Percentiles rank a stretch among this genome's conserved stretches.
These are phyloP conservation scores for Naganishia antarctica DNA, from an alignment of 768 basidiomycete genomes.

Conservation along the genomic window DNA sequence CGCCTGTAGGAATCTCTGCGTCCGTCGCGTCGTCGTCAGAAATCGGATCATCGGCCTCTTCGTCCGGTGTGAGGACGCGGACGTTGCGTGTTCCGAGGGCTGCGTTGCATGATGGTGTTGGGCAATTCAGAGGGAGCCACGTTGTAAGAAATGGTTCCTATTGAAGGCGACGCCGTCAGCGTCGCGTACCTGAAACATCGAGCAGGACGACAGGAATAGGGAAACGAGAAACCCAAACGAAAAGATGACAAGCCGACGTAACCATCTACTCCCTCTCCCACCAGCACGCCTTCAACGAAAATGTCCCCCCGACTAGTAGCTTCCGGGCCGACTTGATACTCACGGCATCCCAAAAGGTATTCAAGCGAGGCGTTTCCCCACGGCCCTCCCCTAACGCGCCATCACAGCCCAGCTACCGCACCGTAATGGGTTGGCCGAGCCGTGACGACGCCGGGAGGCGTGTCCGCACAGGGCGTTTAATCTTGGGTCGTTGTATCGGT, in stretches of 20 bases:
- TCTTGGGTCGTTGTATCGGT: slow-evolving; percentile 28
- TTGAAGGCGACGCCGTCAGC: too few species aligned
- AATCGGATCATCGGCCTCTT: too few species aligned
- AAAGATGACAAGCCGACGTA: too few species aligned
- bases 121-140: not conserved
- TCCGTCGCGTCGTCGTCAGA: not conserved
- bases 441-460: too few species aligned
- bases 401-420: too few species aligned
- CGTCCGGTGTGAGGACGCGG: not conserved
- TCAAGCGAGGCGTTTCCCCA: slow-evolving; percentile 5
- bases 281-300: too few species aligned
- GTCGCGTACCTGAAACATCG: too few species aligned
- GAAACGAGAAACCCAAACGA: too few species aligned
- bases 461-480: not conserved
- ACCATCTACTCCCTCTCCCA: too few species aligned
- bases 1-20: not conserved
- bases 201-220: too few species aligned
- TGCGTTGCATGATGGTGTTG: not conserved
- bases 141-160: slow-evolving; percentile 4
- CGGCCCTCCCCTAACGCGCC: too few species aligned
- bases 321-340: not conserved
- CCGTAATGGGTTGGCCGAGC: too few species aligned
- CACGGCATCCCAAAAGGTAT: slow-evolving; percentile 9
- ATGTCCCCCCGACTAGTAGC: slow-evolving; percentile 19
- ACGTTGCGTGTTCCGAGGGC: slow-evolving; percentile 1